Evolutionary conservation across 139 green algal genomes (phyloP), one percentile per base, ranked within the genome.

Genomic region (Pycnococcus provasolii): DNA sequence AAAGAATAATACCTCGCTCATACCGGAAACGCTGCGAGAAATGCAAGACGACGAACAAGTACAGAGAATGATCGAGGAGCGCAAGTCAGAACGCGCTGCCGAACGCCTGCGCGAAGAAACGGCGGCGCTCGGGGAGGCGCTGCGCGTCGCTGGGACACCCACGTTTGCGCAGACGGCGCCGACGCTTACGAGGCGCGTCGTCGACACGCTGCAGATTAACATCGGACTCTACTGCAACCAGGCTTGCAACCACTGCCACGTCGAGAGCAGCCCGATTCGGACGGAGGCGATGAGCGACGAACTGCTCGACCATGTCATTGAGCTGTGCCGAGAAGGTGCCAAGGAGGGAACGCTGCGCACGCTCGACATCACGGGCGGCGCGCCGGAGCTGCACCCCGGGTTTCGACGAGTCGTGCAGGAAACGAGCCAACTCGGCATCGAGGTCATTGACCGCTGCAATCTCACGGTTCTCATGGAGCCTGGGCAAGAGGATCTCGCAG

Each of bases 191-290:
- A 60, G 5, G 90, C 0, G 39, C 51, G 4, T 41, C 72, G 5
- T 76, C 87, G 3, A 80, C 62, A 90, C 88, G 1, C 52, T 98
- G 2, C 92, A 98, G 81, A 80, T 97, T 15, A 98, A 98, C 79
- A 91, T 96, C 42, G 92, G 92, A 0, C 82, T 98, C 4, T 96
- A 94, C 81, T 98, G 91, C 88, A 98, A 98, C 80, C 92, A 98
- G 77, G 82, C 76, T 47, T 98, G 92, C 83, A 79, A 66, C 37
- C 92, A 98, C 76, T 98, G 92, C 82, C 92, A 98, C 71, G 92
- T 98, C 63, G 92, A 96, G 71, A 89, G 78, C 45, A 95, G 87
- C 0, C 91, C 92, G 4, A 76, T 80, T 64, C 79, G 89, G 8
- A 74, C 59, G 0, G 88, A 94, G 74, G 78, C 86, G 72, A 92